These are phyloP conservation scores for Trametes cinnabarina DNA, from an alignment of 768 basidiomycete species.

Conservation along the genomic window DNA sequence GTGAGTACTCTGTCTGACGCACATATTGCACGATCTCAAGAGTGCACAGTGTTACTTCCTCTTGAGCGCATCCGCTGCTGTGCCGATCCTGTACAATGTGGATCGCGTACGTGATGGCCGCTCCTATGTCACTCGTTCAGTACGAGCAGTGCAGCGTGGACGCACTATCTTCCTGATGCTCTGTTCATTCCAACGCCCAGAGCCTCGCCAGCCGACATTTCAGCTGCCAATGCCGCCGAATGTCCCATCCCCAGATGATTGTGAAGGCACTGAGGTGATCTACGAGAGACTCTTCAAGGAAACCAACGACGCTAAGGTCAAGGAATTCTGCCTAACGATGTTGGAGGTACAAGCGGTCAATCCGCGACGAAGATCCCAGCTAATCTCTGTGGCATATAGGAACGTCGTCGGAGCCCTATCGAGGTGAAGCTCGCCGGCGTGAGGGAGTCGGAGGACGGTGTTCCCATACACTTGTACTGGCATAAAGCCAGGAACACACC, in stretches of 20 bases:
- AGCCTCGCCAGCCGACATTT: slow-evolving; percentile 68
- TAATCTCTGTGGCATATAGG: slow-evolving; percentile 38
- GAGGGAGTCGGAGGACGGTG: slow-evolving; percentile 44
- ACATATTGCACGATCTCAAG: neutral
- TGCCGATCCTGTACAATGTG: slow-evolving; percentile 76
- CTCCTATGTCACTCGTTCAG: slow-evolving; percentile 63
- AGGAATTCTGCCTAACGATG: slow-evolving; percentile 29
- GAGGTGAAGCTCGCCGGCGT: slow-evolving; percentile 56
- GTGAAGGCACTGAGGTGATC: slow-evolving; percentile 53
- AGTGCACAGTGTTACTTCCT: slow-evolving; percentile 76
- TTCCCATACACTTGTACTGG: slow-evolving; percentile 66
- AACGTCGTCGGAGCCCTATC: slow-evolving; percentile 67
- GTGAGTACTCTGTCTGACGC: slow-evolving; percentile 39
- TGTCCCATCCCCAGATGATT: slow-evolving; percentile 57
- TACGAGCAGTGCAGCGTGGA: slow-evolving; percentile 47
- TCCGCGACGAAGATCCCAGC: neutral
- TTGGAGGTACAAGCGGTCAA: neutral
- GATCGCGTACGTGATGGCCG: slow-evolving; percentile 73
- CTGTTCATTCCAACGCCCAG: slow-evolving; percentile 81
- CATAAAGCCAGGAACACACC: slow-evolving; percentile 72
- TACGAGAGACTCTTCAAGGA: slow-evolving; percentile 34
- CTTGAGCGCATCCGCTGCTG: slow-evolving; percentile 66
- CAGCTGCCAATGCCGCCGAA: slow-evolving; percentile 66
- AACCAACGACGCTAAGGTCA: slow-evolving; percentile 35
- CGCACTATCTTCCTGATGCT: slow-evolving; percentile 58